These are phyloP conservation scores for Penicillium sp. DNA, from an alignment of 2,329 filamentous ascomycete genomes.

Conservation along the genomic window DNA sequence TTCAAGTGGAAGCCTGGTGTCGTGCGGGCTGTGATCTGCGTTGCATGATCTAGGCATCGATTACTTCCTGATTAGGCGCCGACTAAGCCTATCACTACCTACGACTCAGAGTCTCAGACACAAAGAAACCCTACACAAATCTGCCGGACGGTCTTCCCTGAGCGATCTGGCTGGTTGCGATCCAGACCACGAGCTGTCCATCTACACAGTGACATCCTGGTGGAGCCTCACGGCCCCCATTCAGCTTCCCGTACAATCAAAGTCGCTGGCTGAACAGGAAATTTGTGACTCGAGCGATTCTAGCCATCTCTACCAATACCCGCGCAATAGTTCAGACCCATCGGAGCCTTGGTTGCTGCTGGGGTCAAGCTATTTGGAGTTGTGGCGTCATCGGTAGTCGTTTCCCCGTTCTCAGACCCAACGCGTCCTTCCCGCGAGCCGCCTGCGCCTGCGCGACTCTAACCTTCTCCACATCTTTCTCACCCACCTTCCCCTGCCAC, in stretches of 20 bases:
- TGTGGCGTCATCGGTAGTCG: constrained; percentile 28
- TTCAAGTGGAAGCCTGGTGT: no score
- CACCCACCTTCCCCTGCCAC: constrained; percentile 25
- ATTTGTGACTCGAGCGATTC: not conserved
- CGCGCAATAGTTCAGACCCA: not conserved
- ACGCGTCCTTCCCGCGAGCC: constrained; percentile 32
- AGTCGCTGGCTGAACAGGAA: not conserved
- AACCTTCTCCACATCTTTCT: constrained; percentile 31
- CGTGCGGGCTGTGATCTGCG: not conserved
- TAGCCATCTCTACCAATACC: not conserved
- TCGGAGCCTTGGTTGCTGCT: not conserved
- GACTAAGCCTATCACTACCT: not conserved
- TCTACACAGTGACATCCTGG: not conserved
- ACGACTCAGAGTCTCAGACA: not conserved
- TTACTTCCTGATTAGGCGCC: not conserved
- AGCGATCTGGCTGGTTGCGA: not conserved
- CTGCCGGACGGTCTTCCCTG: not conserved
- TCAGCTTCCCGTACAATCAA: not conserved
- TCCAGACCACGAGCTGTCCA: not conserved
- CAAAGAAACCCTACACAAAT: no score
- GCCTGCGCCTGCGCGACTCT: constrained; percentile 30
- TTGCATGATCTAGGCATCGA: not conserved
- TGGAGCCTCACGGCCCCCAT: not conserved
- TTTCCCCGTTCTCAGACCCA: constrained; percentile 23
- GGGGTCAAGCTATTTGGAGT: constrained; percentile 7